Conservation (phyloP, 1,284 basidiomycete genomes). For the Pisolithus thermaeus region DNA sequence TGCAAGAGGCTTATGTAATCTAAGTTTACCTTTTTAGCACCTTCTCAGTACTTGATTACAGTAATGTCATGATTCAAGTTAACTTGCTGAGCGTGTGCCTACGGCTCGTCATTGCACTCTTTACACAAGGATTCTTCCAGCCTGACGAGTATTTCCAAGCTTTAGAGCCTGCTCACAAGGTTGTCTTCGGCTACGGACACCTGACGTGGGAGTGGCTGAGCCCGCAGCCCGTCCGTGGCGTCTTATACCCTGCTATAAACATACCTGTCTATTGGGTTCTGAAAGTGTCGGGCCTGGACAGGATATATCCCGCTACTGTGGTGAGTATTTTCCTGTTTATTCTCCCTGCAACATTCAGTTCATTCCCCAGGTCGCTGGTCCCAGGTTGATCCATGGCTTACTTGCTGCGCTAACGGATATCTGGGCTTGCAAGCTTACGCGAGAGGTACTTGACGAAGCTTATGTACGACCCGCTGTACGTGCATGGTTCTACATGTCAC, state of each 20-base stretch:
- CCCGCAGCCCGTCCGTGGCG: conserved; percentile 61
- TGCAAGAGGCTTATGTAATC: neutral
- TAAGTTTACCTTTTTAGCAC: neutral
- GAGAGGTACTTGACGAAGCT: conserved; percentile 50
- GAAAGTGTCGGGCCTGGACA: conserved; percentile 38
- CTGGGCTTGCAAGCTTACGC: conserved; percentile 61
- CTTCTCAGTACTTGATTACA: no score
- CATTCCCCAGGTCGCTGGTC: conserved; percentile 52
- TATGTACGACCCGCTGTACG: conserved; percentile 60
- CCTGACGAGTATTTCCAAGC: conserved; percentile 98
- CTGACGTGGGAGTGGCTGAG: conserved; percentile 96
- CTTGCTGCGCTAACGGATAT: conserved; percentile 83
- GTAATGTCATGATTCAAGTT: neutral
- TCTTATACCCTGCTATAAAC: conserved; percentile 73
- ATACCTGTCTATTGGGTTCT: conserved; percentile 74
- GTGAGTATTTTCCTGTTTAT: conserved; percentile 12
- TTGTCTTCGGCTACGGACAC: conserved; percentile 89
- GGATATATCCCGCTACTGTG: conserved; percentile 22
- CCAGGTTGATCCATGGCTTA: conserved; percentile 75
- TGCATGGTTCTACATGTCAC: conserved; percentile 25
- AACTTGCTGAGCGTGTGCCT: conserved; percentile 34
- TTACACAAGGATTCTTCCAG: conserved; percentile 88
- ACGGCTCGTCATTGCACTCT: conserved; percentile 58
- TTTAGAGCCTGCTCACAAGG: conserved; percentile 84
- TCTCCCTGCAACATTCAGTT: conserved; percentile 2